Percentiles rank a stretch among this genome's conserved stretches.
Conservation (phyloP, 2,329 filamentous ascomycete species). For the Fusarium nodosum region DNA sequence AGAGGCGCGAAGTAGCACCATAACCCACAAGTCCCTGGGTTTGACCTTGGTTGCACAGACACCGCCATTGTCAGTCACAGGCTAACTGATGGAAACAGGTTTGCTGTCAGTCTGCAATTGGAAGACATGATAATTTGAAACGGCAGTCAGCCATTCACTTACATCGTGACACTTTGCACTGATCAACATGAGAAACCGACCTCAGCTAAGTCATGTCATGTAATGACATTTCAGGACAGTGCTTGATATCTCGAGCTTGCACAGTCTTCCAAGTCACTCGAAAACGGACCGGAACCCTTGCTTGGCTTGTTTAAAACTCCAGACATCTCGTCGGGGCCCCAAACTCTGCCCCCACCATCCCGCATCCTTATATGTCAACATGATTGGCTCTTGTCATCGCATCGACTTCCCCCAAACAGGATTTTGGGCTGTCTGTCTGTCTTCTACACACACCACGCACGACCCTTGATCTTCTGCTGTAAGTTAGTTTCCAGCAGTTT, state of each 20-base stretch:
- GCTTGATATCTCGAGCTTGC: constrained; percentile 35
- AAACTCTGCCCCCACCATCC: constrained; percentile 46
- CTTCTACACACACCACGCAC: constrained; percentile 39
- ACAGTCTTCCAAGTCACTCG: constrained; percentile 52
- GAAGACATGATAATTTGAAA: constrained; percentile 23
- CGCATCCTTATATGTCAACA: constrained; percentile 36
- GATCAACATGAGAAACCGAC: constrained; percentile 25
- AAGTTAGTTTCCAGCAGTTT: constrained; percentile 39
- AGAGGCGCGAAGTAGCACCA: constrained; percentile 23
- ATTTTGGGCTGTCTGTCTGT: constrained; percentile 34
- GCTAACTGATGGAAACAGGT: constrained; percentile 35
- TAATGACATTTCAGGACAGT: constrained; percentile 34
- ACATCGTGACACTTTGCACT: constrained; percentile 17
- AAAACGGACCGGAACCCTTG: constrained; percentile 54
- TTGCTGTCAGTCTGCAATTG: constrained; percentile 30
- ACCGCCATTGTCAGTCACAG: constrained; percentile 44
- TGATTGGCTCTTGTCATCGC: constrained; percentile 41
- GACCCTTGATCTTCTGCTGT: constrained; percentile 34
- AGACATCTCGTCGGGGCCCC: constrained; percentile 44
- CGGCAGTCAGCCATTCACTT: constrained; percentile 8
- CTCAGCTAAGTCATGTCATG: constrained; percentile 6
- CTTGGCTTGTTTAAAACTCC: constrained; percentile 41
- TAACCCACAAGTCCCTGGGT: constrained; percentile 33
- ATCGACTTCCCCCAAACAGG: constrained; percentile 42
- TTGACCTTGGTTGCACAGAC: constrained; percentile 35